These are phyloP conservation scores for Populus euphratica DNA, from an alignment of 345 rosid genomes.

Conservation along the genomic window DNA sequence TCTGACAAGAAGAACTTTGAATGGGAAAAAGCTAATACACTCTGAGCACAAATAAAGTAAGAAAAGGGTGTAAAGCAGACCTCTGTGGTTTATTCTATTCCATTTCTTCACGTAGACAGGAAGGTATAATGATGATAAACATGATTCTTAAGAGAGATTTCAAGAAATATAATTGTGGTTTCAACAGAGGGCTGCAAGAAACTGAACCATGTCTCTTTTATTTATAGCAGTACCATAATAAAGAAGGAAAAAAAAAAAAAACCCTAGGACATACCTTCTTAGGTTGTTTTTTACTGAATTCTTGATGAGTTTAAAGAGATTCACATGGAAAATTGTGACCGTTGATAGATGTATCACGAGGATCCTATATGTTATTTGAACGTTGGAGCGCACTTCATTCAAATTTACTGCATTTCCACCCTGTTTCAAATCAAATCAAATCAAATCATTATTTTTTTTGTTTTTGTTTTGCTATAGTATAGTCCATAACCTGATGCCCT, in stretches of 20 bases:
- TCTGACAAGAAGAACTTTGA: constrained; percentile 38
- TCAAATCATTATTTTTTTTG: not conserved
- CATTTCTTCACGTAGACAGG: constrained; percentile 59
- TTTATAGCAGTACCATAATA: constrained; percentile 37
- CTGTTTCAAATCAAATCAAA: constrained; percentile 11
- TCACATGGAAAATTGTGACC: constrained; percentile 70
- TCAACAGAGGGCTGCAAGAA: constrained; percentile 24
- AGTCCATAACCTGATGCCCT: constrained; percentile 13
- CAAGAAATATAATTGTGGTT: constrained; percentile 22
- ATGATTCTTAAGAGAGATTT: constrained; percentile 16
- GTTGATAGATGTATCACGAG: constrained; percentile 39
- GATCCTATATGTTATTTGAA: constrained; percentile 29
- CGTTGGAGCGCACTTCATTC: constrained; percentile 62
- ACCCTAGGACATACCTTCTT: not conserved
- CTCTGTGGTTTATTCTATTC: constrained; percentile 18
- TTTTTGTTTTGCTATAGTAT: not conserved
- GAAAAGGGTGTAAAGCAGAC: constrained; percentile 19
- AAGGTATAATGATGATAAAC: constrained; percentile 62
- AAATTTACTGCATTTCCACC: not conserved
- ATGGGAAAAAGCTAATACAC: constrained; percentile 16
- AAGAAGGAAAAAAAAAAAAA: not conserved
- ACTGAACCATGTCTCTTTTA: constrained; percentile 22
- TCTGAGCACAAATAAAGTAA: constrained; percentile 26
- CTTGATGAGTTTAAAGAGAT: constrained; percentile 35
- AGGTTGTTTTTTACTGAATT: too few relatives aligned